A percentile compares a stretch with the other conserved stretches of the same genome.
phyloP scores from a whole-genome alignment of 352 stramenopile genomes.

The Pythium phragmitis region DNA sequence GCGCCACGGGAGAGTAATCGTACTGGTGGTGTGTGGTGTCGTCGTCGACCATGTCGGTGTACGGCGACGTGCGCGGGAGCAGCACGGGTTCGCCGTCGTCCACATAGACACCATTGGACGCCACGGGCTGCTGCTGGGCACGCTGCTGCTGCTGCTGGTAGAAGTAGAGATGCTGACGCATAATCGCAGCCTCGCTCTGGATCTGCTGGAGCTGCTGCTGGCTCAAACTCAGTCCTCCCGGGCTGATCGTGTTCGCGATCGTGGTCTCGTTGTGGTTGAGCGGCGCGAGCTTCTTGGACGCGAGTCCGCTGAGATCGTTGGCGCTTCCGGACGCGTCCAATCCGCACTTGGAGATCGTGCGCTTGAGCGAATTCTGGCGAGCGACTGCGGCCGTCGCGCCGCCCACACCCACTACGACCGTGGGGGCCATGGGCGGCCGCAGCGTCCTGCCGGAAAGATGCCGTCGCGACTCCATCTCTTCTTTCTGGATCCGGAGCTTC shows the following conservation, averaged over 20 bases:
- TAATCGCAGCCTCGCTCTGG: constrained; percentile 5
- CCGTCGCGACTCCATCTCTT: constrained; percentile 19
- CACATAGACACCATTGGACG: constrained; percentile 7
- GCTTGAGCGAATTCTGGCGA: constrained; percentile 43
- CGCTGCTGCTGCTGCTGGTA: constrained; percentile 11
- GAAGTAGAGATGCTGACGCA: constrained; percentile 12
- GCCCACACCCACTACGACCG: background rate
- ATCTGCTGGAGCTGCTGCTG: constrained; percentile 12
- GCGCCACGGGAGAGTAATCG: constrained; percentile 37
- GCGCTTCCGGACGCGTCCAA: constrained; percentile 38
- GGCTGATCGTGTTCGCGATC: background rate
- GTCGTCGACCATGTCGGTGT: constrained; percentile 21
- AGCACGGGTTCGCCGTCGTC: constrained; percentile 45
- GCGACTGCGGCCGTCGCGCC: background rate
- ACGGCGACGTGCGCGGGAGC: constrained; percentile 30
- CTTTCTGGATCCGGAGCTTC: background rate
- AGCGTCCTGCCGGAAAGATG: constrained; percentile 5
- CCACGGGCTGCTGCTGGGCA: constrained; percentile 2
- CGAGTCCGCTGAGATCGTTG: constrained; percentile 20
- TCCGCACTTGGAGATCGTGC: constrained; percentile 78
- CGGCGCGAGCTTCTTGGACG: constrained; percentile 48
- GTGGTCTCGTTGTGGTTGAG: constrained; percentile 13
- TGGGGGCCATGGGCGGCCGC: constrained; percentile 9
- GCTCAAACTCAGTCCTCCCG: background rate
- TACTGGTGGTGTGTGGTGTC: constrained; percentile 25